phyloP scores from a whole-genome alignment of 2,329 filamentous ascomycete genomes.

The Clonostachys sp. region DNA sequence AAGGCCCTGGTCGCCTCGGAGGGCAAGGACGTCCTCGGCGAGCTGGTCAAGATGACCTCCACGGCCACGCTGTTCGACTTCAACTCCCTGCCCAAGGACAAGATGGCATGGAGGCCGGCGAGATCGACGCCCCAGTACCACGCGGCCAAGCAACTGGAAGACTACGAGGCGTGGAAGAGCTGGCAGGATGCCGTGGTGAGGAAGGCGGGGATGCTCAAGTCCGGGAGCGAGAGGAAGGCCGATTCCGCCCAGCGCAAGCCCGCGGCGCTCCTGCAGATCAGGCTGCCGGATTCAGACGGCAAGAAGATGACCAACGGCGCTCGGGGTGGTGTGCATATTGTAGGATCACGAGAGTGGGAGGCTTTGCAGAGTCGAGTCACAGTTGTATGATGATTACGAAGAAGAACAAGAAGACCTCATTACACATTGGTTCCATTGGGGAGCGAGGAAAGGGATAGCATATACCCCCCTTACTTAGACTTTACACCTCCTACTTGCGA shows the following conservation, averaged over 20 bases:
- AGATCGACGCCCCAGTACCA: conserved; percentile 61
- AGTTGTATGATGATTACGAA: too few species aligned
- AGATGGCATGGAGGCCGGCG: conserved; percentile 62
- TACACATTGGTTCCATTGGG: too few species aligned
- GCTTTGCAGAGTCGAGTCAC: conserved; percentile 34
- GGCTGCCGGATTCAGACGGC: conserved; percentile 38
- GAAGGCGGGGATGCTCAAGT: conserved; percentile 36
- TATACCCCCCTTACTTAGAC: too few species aligned
- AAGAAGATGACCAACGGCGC: conserved; percentile 30
- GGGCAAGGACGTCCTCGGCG: conserved; percentile 58
- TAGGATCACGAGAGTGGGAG: conserved; percentile 52
- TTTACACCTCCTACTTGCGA: too few species aligned
- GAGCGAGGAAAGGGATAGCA: too few species aligned
- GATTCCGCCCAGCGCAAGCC: conserved; percentile 17
- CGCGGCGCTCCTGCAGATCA: conserved; percentile 45
- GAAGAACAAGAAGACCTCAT: too few species aligned
- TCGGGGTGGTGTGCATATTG: conserved; percentile 40
- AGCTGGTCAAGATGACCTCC: conserved; percentile 58
- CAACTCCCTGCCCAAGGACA: conserved; percentile 50
- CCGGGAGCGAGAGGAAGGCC: conserved; percentile 2
- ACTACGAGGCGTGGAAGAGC: conserved; percentile 56
- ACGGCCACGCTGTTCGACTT: conserved; percentile 56
- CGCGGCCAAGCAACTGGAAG: conserved; percentile 59
- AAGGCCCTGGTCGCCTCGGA: conserved; percentile 52
- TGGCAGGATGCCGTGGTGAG: conserved; percentile 52